Evolutionary conservation across 108 stramenopile genomes (phyloP).

Genomic region (Nitzschia putrida): DNA sequence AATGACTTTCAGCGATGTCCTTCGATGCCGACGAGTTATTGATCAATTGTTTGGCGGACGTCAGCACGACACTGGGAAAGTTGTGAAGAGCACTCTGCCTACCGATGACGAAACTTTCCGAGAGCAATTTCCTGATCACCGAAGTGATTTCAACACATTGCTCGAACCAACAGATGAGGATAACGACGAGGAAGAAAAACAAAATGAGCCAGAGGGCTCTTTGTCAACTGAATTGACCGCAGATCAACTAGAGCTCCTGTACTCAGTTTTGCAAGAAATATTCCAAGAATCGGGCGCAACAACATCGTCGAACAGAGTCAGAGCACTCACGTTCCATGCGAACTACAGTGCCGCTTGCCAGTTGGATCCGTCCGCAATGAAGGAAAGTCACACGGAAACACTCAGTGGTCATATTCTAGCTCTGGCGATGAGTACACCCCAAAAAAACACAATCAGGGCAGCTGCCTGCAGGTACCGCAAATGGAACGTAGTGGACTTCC

Average conservation of each 20-base stretch:
- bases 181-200: conserved; percentile 26
- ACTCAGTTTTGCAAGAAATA: conserved; percentile 59
- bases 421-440: conserved; percentile 19
- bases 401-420: conserved; percentile 33
- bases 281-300: not conserved
- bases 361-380: not conserved
- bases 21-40: conserved; percentile 2
- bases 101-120: conserved; percentile 52
- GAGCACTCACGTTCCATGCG: conserved; percentile 41
- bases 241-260: conserved; percentile 36
- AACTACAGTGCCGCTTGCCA: conserved; percentile 28
- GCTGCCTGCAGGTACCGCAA: conserved; percentile 8
- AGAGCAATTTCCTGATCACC: conserved; percentile 91
- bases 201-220: conserved; percentile 11
- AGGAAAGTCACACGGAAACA: not conserved
- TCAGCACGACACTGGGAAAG: not conserved
- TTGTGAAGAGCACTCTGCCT: not conserved
- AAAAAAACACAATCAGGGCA: not conserved
- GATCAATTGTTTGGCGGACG: not conserved
- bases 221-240: not conserved
- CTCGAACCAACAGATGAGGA: conserved; percentile 38
- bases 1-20: conserved; percentile 4
- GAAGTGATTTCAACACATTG: conserved; percentile 66
- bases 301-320: conserved; percentile 27
- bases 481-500: conserved; percentile 61